Conservation (phyloP, 192 early-diverging fungal genomes). For the Coemansia aciculifera region DNA sequence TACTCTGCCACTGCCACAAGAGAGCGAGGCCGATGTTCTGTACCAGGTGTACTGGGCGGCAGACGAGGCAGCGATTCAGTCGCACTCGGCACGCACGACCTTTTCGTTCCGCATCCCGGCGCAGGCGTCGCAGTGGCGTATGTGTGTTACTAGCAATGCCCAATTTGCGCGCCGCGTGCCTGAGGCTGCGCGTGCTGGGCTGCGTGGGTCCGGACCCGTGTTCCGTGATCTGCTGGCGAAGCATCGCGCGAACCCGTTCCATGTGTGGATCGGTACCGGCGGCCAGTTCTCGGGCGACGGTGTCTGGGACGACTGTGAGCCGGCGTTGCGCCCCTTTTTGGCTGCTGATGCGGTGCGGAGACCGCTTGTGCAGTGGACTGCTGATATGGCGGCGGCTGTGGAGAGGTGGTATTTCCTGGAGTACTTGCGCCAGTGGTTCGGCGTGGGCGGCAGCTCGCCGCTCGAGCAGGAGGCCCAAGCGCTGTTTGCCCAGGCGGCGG, state of each 20-base stretch:
- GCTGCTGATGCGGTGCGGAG: constrained; percentile 42
- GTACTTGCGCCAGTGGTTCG: constrained; percentile 60
- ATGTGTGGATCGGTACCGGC: constrained; percentile 71
- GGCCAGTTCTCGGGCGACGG: constrained; percentile 68
- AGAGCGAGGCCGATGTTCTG: constrained; percentile 37
- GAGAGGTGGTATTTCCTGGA: constrained; percentile 68
- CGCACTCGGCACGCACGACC: constrained; percentile 36
- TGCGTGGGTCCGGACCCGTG: constrained; percentile 48
- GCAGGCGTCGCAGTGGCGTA: constrained; percentile 53
- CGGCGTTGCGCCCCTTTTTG: constrained; percentile 62
- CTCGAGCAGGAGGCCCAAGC: constrained; percentile 41
- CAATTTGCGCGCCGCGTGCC: constrained; percentile 38
- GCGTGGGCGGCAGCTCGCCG: constrained; percentile 24
- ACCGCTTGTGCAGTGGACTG: constrained; percentile 55
- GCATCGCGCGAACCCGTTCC: constrained; percentile 65
- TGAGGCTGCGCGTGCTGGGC: constrained; percentile 27
- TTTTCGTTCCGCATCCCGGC: constrained; percentile 47
- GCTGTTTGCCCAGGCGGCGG: constrained; percentile 64
- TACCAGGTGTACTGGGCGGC: constrained; percentile 53
- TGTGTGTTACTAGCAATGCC: constrained; percentile 47
- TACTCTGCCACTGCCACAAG: constrained; percentile 34
- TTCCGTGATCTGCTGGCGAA: constrained; percentile 60
- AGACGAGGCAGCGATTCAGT: constrained; percentile 43
- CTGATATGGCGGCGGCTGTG: constrained; percentile 60
- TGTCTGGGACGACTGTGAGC: constrained; percentile 61